These are phyloP conservation scores for Raddia guianensis DNA, from an alignment of 176 grass and related monocot genomes.

Conservation along the genomic window DNA sequence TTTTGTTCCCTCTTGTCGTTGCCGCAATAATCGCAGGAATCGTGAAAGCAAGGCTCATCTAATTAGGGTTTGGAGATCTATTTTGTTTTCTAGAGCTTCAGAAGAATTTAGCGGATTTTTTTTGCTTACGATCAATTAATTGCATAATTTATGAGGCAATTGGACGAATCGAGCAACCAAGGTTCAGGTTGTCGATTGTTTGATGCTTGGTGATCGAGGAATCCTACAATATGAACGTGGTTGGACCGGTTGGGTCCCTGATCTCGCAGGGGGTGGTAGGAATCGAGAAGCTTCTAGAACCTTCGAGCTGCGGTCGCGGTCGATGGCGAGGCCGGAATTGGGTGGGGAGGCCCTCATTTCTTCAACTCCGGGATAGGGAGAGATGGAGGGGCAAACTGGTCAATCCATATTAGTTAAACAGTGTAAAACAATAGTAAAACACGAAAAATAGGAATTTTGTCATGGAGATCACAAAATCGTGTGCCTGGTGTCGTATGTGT, in stretches of 20 bases:
- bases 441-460: too few species aligned
- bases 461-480: too few species aligned
- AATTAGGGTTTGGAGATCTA: background rate
- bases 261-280: constrained; percentile 82
- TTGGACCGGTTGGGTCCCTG: constrained; percentile 83
- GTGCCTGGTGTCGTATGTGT: too few species aligned
- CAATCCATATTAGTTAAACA: too few species aligned
- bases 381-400: too few species aligned
- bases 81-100: background rate
- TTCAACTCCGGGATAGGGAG: too few species aligned
- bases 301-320: too few species aligned
- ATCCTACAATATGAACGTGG: constrained; percentile 72
- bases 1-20: background rate
- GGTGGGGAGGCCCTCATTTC: too few species aligned
- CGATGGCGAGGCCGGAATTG: too few species aligned
- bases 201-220: constrained; percentile 28
- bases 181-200: constrained; percentile 13
- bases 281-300: too few species aligned
- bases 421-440: too few species aligned
- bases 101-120: background rate
- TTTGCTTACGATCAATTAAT: background rate
- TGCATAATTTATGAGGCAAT: constrained; percentile 36
- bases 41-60: background rate
- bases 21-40: constrained; percentile 4
- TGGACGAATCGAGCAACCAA: constrained; percentile 18